Conservation (phyloP, 306 rosid genomes). For the Bauhinia variegata region DNA sequence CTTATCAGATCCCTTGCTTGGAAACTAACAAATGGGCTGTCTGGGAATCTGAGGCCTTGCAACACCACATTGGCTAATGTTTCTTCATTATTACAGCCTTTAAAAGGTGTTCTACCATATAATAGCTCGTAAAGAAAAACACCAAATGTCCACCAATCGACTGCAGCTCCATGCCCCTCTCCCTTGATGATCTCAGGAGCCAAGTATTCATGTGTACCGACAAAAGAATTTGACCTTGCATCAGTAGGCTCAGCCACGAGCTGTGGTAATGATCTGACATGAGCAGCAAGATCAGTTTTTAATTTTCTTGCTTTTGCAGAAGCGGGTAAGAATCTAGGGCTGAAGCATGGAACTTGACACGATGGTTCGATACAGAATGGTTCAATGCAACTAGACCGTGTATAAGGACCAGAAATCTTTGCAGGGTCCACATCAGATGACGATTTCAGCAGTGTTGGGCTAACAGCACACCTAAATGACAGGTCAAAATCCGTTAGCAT, state of each 20-base stretch:
- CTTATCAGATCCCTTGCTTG: conserved; percentile 83
- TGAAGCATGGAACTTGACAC: conserved; percentile 85
- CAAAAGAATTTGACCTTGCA: conserved; percentile 88
- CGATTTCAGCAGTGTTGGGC: conserved; percentile 70
- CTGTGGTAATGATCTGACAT: conserved; percentile 77
- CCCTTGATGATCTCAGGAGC: conserved; percentile 95
- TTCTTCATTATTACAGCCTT: conserved; percentile 74
- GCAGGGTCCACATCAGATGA: conserved; percentile 59
- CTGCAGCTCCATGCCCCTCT: conserved; percentile 92
- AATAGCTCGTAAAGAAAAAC: conserved; percentile 83
- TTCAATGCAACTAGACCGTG: conserved; percentile 68
- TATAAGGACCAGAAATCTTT: conserved; percentile 66
- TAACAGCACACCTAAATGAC: conserved; percentile 76
- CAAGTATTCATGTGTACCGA: conserved; percentile 90
- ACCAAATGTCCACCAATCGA: conserved; percentile 98
- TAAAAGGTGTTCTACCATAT: conserved; percentile 82
- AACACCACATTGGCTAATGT: conserved; percentile 77
- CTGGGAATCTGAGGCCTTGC: conserved; percentile 75
- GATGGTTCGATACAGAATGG: conserved; percentile 83
- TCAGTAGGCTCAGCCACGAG: conserved; percentile 89
- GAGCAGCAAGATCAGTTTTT: conserved; percentile 57
- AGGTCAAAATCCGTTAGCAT: conserved; percentile 94
- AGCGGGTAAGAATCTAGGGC: conserved; percentile 74
- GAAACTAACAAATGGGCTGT: conserved; percentile 64
- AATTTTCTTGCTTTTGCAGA: conserved; percentile 63